These are phyloP conservation scores for Pythium dissotocum DNA, from an alignment of 352 stramenopile genomes.

Conservation along the genomic window DNA sequence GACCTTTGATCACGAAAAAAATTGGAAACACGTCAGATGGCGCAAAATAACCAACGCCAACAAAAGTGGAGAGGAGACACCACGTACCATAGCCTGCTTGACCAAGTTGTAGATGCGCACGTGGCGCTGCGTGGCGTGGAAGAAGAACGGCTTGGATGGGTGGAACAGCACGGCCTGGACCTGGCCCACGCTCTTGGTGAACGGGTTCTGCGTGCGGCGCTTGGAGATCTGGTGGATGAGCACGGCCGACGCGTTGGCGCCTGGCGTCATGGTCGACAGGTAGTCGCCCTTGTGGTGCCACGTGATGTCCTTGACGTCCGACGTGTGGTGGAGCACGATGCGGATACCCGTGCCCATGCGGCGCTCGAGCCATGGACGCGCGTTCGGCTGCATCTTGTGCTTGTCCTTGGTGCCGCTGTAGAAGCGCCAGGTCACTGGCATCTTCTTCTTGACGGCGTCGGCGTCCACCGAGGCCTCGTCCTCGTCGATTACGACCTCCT, in stretches of 20 bases:
- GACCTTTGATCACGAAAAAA: conserved; percentile 56
- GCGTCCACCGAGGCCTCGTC: conserved; percentile 68
- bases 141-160: conserved; percentile 98
- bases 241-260: conserved; percentile 89
- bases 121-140: conserved; percentile 98
- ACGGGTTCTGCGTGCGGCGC: conserved; percentile 95
- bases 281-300: conserved; percentile 99
- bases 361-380: conserved; percentile 68
- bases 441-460: conserved; percentile 85
- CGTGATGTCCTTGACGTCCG: conserved; percentile 90
- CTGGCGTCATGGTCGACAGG: conserved; percentile 93
- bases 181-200: conserved; percentile 93
- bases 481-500: conserved; percentile 68
- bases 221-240: conserved; percentile 99
- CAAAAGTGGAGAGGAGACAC: neutral
- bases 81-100: conserved; percentile 91
- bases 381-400: conserved; percentile 54
- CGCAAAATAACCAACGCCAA: neutral
- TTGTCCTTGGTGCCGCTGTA: conserved; percentile 84
- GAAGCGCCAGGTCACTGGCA: conserved; percentile 91
- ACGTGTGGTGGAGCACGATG: conserved; percentile 86
- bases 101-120: conserved; percentile 99
- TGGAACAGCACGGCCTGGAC: conserved; percentile 98
- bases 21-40: conserved; percentile 21
- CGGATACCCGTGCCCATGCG: conserved; percentile 81